Conservation (phyloP, 768 basidiomycete species). For the Rhodotorula babjevae region DNA sequence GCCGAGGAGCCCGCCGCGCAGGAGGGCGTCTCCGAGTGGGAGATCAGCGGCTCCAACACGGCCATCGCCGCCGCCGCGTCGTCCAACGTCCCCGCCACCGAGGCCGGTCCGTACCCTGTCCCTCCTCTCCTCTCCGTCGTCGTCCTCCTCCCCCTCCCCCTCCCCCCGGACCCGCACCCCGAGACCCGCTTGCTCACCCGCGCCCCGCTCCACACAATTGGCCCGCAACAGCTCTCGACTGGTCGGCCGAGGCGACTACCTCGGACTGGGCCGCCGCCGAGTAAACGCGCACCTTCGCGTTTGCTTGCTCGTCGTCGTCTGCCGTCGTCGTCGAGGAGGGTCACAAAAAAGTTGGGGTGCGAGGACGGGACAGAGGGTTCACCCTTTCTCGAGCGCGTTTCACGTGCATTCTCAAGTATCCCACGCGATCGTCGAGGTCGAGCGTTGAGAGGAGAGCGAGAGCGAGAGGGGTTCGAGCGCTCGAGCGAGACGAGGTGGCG, state of each 20-base stretch:
- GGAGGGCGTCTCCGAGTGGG: constrained; percentile 53
- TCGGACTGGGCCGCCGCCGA: constrained; percentile 73
- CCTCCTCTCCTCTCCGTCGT: constrained; percentile 10
- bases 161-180: neutral
- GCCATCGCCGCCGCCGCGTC: constrained; percentile 69
- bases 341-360: too few relatives aligned
- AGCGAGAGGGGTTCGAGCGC: too few relatives aligned
- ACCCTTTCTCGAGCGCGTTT: too few relatives aligned
- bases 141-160: constrained; percentile 1
- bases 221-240: constrained; percentile 62
- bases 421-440: too few relatives aligned
- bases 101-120: constrained; percentile 51
- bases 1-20: constrained; percentile 53
- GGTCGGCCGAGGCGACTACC: constrained; percentile 62
- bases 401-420: too few relatives aligned
- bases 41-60: constrained; percentile 60
- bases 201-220: constrained; percentile 11
- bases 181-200: neutral
- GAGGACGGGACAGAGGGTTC: too few relatives aligned
- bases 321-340: too few relatives aligned
- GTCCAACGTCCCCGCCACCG: constrained; percentile 56
- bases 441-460: too few relatives aligned
- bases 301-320: too few relatives aligned
- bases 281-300: neutral
- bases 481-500: too few relatives aligned